Conservation (phyloP, 192 early-diverging fungal species). For the Backusella luteola region DNA sequence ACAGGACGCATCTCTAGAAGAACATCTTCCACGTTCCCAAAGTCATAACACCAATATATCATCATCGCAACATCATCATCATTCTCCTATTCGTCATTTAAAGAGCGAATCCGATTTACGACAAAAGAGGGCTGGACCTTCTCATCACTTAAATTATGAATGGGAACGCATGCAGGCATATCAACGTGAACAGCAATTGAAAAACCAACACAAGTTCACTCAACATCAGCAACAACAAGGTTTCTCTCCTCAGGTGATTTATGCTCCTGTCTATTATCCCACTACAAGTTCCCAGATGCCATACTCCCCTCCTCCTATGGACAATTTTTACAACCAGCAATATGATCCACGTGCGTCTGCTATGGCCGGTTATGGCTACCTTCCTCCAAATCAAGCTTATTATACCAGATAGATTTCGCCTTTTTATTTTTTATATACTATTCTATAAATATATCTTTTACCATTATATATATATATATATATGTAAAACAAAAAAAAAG, state of each 20-base stretch:
- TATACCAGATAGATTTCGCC: not conserved
- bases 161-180: slow-evolving; percentile 22
- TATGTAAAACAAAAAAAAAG: not conserved
- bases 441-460: not conserved
- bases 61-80: not conserved
- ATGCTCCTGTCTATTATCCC: not conserved
- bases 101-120: slow-evolving; percentile 22
- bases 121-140: not conserved
- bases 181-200: slow-evolving; percentile 13
- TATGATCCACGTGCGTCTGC: not conserved
- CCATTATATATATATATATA: not conserved
- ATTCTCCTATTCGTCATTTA: not conserved
- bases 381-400: not conserved
- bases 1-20: slow-evolving; percentile 7
- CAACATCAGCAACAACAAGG: not conserved
- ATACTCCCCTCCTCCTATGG: not conserved
- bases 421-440: not conserved
- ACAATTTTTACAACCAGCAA: not conserved
- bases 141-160: not conserved
- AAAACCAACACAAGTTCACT: not conserved
- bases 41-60: not conserved
- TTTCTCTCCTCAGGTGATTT: not conserved
- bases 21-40: not conserved
- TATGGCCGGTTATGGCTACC: not conserved
- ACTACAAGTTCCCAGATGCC: not conserved